Evolutionary conservation across 2,329 filamentous ascomycete species (phyloP).

Genomic region (Sporothrix euskadiensis): DNA sequence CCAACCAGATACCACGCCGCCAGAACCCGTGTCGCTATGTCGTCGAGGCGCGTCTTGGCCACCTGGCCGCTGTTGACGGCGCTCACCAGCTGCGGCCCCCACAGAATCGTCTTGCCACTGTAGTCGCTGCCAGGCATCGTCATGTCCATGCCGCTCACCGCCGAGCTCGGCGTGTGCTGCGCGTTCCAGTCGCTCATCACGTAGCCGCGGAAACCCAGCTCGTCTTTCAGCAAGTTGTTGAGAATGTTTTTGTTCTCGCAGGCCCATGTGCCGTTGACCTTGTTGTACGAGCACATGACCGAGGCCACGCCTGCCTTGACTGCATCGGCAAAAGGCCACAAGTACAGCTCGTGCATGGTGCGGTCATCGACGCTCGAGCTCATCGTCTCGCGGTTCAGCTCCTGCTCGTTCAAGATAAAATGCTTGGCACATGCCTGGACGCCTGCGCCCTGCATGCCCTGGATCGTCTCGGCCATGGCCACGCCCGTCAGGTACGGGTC

Average conservation of each 20-base stretch:
- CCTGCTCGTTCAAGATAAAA: slow-evolving; percentile 70
- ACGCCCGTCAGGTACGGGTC: slow-evolving; percentile 73
- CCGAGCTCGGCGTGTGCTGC: slow-evolving; percentile 68
- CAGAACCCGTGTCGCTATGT: slow-evolving; percentile 66
- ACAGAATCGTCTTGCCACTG: slow-evolving; percentile 54
- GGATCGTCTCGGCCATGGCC: slow-evolving; percentile 61
- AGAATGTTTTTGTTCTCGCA: slow-evolving; percentile 64
- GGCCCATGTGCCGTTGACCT: slow-evolving; percentile 67
- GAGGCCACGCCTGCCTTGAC: slow-evolving; percentile 65
- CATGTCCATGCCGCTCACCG: slow-evolving; percentile 74
- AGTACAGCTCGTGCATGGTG: slow-evolving; percentile 66
- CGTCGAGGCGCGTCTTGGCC: slow-evolving; percentile 61
- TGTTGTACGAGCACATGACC: slow-evolving; percentile 74
- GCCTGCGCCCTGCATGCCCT: slow-evolving; percentile 55
- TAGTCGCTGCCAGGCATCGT: slow-evolving; percentile 72
- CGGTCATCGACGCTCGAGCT: slow-evolving; percentile 63
- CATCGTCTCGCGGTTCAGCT: slow-evolving; percentile 56
- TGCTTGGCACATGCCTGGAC: slow-evolving; percentile 59
- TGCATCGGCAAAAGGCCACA: slow-evolving; percentile 69
- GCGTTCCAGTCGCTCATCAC: slow-evolving; percentile 68
- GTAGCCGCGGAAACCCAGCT: slow-evolving; percentile 72
- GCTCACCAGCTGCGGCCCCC: slow-evolving; percentile 55
- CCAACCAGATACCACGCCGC: slow-evolving; percentile 61
- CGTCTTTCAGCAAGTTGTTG: slow-evolving; percentile 65
- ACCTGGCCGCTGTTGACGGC: slow-evolving; percentile 61